These are phyloP conservation scores for Nevesoporus exiguus DNA, from an alignment of 768 basidiomycete genomes.

Conservation along the genomic window DNA sequence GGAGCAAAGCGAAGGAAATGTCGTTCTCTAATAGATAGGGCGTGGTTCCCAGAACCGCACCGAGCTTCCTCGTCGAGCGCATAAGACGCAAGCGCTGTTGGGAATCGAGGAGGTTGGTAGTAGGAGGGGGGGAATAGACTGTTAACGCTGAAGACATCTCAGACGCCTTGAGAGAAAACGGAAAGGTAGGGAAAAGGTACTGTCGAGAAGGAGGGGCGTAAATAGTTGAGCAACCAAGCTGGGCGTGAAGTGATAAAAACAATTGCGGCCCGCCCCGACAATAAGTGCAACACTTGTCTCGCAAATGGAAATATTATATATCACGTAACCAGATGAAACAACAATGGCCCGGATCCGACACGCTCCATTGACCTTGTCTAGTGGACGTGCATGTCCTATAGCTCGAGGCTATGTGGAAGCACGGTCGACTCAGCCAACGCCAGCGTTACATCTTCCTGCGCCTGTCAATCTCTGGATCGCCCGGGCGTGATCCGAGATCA, in stretches of 20 bases:
- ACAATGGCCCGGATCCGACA: background rate
- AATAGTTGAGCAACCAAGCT: conserved; percentile 3
- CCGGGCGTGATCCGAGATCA: too few species aligned
- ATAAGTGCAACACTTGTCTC: conserved; percentile 14
- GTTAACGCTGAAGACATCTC: conserved; percentile 24
- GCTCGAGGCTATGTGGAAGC: background rate
- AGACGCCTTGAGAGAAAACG: conserved; percentile 6
- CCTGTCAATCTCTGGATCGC: too few species aligned
- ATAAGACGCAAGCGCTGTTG: conserved; percentile 35
- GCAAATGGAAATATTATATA: conserved; percentile 8
- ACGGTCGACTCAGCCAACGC: too few species aligned
- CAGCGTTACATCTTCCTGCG: too few species aligned
- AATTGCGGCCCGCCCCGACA: background rate
- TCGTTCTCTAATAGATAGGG: conserved; percentile 33
- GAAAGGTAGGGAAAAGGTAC: background rate
- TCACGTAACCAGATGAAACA: conserved; percentile 10
- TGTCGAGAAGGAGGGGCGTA: background rate
- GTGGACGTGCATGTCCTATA: too few species aligned
- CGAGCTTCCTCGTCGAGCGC: conserved; percentile 37
- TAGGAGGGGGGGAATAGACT: conserved; percentile 30
- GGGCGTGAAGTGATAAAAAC: conserved; percentile 7
- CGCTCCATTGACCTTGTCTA: too few species aligned
- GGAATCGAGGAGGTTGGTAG: conserved; percentile 31
- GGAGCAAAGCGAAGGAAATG: conserved; percentile 18
- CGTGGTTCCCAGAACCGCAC: conserved; percentile 36